Evolutionary conservation across 2,329 filamentous ascomycete genomes (phyloP), one percentile per base, ranked within the genome.

Genomic region (Talaromyces sp.): DNA sequence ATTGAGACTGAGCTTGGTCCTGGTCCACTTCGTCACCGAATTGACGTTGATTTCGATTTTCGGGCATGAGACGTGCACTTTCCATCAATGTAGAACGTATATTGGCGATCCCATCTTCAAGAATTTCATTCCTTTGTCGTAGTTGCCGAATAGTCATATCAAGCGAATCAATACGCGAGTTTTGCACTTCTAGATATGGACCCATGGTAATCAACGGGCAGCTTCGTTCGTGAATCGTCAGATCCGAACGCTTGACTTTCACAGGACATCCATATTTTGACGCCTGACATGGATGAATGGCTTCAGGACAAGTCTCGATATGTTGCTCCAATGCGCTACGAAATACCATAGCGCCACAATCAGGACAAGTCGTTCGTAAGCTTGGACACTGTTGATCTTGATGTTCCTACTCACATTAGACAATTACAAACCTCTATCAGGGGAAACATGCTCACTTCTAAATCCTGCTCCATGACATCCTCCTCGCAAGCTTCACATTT

Each of bases 401-500:
- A 68, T 81, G 79, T 51, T 76, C 72, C 75, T 79, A 51, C 10
- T 47, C 11, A 47, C 8, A 56, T 25, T 40, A 36, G 56, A 59
- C 10, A 0, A 40, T 27, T n/a, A 43, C 17, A 43, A 17, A n/a
- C 11, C 19, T 29, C n/a, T 4, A 36, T n/a, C 15, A n/a, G 22
- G 15, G 3, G 10, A 13, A 19, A 22, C 58, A 59, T 69, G 70
- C 74, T 7, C 60, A 83, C 81, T 73, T 86, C 82, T 34, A 86
- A 79, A 64, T 86, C 81, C 65, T 80, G 81, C 71, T 85, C 82
- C 75, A 85, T 82, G 70, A 88, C 77, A 38, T 80, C 78, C 59
- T 81, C 78, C 34, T 80, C 79, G 68, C 86, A 88, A 63, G 81
- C 77, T 15, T 83, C 76, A 69, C 86, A 88, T 68, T 75, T 80